phyloP scores from a whole-genome alignment of 2,329 filamentous ascomycete species.

The Fusarium sambucinum region DNA sequence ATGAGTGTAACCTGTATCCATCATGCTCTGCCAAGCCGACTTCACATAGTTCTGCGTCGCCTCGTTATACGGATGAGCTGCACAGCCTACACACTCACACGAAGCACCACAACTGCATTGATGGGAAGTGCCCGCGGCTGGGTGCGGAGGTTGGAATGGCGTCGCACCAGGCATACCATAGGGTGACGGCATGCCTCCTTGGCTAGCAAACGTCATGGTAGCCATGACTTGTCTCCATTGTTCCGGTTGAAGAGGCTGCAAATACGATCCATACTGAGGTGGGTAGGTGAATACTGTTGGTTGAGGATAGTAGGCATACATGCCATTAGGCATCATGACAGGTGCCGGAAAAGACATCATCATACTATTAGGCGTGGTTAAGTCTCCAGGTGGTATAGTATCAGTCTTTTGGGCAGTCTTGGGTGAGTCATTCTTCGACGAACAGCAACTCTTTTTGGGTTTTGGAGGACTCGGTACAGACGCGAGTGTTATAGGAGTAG shows the following conservation, averaged over 20 bases:
- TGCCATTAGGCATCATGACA: constrained; percentile 54
- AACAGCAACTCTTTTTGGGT: constrained; percentile 50
- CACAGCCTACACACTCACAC: constrained; percentile 76
- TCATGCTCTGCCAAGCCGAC: constrained; percentile 60
- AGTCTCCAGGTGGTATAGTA: constrained; percentile 34
- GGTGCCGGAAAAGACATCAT: constrained; percentile 55
- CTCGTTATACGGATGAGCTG: constrained; percentile 75
- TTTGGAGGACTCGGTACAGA: constrained; percentile 36
- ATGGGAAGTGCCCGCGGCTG: constrained; percentile 52
- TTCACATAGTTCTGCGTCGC: constrained; percentile 68
- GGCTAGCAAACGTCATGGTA: constrained; percentile 54
- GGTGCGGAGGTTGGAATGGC: constrained; percentile 40
- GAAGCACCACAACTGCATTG: constrained; percentile 73
- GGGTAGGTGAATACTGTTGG: constrained; percentile 66
- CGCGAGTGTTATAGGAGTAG: constrained; percentile 27
- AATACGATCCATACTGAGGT: constrained; percentile 65
- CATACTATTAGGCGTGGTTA: constrained; percentile 45
- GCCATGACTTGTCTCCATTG: constrained; percentile 65
- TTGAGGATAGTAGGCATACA: constrained; percentile 58
- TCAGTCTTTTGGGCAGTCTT: constrained; percentile 39
- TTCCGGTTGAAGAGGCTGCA: constrained; percentile 66
- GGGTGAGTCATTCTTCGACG: constrained; percentile 41
- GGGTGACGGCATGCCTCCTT: constrained; percentile 48
- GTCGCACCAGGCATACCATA: constrained; percentile 44
- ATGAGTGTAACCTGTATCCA: constrained; percentile 47